phyloP scores from a whole-genome alignment of 768 basidiomycete genomes.

The Boletus sp. region DNA sequence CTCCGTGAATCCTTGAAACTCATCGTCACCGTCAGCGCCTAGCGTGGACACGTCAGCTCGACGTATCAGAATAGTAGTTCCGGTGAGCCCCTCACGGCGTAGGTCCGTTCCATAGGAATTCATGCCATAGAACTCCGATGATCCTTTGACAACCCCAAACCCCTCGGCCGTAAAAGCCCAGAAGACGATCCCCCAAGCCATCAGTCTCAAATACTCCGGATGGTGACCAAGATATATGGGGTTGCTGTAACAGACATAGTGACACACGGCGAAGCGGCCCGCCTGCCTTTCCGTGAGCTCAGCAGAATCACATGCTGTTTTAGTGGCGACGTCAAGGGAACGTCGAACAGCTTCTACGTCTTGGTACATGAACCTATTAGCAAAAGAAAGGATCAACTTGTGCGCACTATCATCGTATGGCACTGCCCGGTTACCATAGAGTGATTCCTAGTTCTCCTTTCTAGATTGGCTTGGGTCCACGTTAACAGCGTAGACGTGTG shows the following conservation, averaged over 20 bases:
- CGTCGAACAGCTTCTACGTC: conserved; percentile 69
- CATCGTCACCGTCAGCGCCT: conserved; percentile 60
- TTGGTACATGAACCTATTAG: conserved; percentile 19
- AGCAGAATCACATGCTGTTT: conserved; percentile 22
- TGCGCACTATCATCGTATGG: too few relatives aligned
- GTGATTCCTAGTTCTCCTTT: conserved; percentile 76
- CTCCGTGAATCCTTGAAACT: conserved; percentile 59
- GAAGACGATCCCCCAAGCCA: conserved; percentile 54
- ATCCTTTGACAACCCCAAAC: conserved; percentile 53
- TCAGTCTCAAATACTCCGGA: conserved; percentile 53
- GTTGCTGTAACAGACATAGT: conserved; percentile 42
- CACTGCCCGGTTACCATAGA: conserved; percentile 74
- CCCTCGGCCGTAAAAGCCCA: conserved; percentile 54
- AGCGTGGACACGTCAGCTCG: neutral
- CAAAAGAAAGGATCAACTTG: neutral
- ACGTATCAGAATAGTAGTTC: neutral
- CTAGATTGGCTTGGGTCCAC: conserved; percentile 60
- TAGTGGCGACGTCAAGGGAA: too few relatives aligned
- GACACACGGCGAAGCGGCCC: conserved; percentile 60
- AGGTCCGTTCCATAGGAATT: conserved; percentile 71
- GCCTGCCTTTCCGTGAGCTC: conserved; percentile 15
- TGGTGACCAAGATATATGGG: conserved; percentile 71
- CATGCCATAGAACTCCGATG: conserved; percentile 71
- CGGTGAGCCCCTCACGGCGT: conserved; percentile 40
- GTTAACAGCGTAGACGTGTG: conserved; percentile 67